phyloP scores from a whole-genome alignment of 2,329 filamentous ascomycete species.

The Phyllachora maydis region DNA sequence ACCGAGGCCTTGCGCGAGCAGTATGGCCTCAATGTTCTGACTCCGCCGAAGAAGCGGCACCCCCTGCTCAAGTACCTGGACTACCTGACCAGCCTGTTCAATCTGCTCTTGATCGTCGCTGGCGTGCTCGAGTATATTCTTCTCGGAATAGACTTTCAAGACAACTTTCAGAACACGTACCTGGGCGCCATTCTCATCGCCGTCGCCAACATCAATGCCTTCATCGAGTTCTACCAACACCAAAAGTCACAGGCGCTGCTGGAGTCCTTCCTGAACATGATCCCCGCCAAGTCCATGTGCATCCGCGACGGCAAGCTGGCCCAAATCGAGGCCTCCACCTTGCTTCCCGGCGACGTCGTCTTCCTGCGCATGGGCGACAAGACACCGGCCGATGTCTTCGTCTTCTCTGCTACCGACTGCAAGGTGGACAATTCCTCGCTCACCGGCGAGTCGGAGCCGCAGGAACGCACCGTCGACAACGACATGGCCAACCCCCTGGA shows the following conservation, averaged over 20 bases:
- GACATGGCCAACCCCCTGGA: constrained; percentile 21
- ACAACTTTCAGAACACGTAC: constrained; percentile 5
- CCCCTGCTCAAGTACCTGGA: constrained; percentile 3
- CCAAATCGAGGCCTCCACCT: neutral
- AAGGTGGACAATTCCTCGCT: constrained; percentile 37
- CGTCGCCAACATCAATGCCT: constrained; percentile 5
- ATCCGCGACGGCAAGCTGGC: constrained; percentile 2
- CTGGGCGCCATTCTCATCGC: constrained; percentile 4
- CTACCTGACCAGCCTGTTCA: constrained; percentile 3
- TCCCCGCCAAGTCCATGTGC: constrained; percentile 5
- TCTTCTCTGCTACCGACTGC: constrained; percentile 5
- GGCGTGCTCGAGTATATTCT: constrained; percentile 4
- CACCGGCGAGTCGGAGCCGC: constrained; percentile 32
- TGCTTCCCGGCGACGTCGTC: constrained; percentile 7
- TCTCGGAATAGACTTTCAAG: constrained; percentile 4
- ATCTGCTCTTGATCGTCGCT: constrained; percentile 3
- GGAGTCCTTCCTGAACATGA: constrained; percentile 5
- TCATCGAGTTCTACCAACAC: constrained; percentile 5
- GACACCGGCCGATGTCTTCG: constrained; percentile 6
- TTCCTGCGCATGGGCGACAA: constrained; percentile 11
- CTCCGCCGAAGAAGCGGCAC: constrained; percentile 3
- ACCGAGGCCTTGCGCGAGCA: constrained; percentile 1
- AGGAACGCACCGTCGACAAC: constrained; percentile 15
- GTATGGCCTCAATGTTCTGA: constrained; percentile 3
- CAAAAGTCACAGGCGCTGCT: constrained; percentile 5